These are phyloP conservation scores for Inga leiocalycina DNA, from an alignment of 306 rosid species.

Conservation along the genomic window DNA sequence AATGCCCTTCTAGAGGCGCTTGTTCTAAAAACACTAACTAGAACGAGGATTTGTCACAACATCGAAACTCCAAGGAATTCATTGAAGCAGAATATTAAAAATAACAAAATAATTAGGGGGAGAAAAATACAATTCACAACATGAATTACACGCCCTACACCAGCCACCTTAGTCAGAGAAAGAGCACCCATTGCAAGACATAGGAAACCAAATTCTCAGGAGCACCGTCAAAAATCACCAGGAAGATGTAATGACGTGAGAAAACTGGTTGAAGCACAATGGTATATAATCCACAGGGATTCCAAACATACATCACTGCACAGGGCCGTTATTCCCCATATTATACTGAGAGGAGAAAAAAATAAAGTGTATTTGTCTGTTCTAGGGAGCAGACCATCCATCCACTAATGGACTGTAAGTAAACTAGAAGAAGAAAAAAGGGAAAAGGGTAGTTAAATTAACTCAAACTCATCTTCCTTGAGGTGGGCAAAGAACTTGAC, in stretches of 20 bases:
- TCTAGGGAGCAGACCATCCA: not conserved
- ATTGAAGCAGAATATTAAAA: not conserved
- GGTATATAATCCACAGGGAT: not conserved
- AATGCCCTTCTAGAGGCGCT: not conserved
- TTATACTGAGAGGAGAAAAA: not conserved
- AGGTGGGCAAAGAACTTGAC: slow-evolving; percentile 91
- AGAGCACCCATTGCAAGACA: not conserved
- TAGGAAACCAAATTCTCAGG: not conserved
- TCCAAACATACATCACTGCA: slow-evolving; percentile 26
- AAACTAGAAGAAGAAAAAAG: not conserved
- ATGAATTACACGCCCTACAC: not conserved
- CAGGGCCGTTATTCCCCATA: not conserved
- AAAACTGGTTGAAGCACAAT: not conserved
- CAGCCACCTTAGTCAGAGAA: not conserved
- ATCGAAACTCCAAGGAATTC: not conserved
- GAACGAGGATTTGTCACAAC: not conserved
- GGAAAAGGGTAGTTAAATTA: slow-evolving; percentile 33
- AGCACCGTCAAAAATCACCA: slow-evolving; percentile 1
- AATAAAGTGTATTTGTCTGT: not conserved
- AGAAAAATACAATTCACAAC: not conserved
- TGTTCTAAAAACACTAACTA: not conserved
- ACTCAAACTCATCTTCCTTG: slow-evolving; percentile 89
- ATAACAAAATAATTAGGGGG: not conserved
- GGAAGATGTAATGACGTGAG: not conserved
- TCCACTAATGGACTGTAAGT: not conserved